phyloP scores from a whole-genome alignment of 352 stramenopile species.

The Phytopythium vexans region DNA sequence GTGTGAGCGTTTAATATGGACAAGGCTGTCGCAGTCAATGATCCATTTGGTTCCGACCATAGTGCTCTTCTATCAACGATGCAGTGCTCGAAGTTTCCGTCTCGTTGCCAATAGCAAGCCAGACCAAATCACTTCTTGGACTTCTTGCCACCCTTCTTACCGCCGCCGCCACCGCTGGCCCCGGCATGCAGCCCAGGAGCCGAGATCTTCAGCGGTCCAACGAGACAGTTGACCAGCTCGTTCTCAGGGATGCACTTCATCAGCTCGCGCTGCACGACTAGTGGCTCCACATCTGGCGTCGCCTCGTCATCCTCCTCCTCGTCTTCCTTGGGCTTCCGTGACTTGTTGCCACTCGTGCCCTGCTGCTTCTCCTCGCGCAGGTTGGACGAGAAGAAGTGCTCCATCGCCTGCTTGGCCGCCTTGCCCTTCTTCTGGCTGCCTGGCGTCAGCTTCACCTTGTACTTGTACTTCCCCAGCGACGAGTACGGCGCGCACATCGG shows the following conservation, averaged over 20 bases:
- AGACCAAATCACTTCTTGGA: too few relatives aligned
- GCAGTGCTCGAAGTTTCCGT: too few relatives aligned
- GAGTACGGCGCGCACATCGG: conserved; percentile 90
- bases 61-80: too few relatives aligned
- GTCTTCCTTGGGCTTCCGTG: conserved; percentile 2
- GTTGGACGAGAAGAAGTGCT: conserved; percentile 76
- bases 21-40: too few relatives aligned
- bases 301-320: conserved; percentile 25
- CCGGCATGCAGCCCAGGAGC: conserved; percentile 56
- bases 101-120: too few relatives aligned
- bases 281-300: conserved; percentile 53
- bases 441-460: conserved; percentile 91
- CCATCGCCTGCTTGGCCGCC: conserved; percentile 82
- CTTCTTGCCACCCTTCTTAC: conserved; percentile 43
- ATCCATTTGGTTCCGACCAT: too few relatives aligned
- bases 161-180: conserved; percentile 7
- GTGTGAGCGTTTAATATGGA: too few relatives aligned
- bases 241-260: conserved; percentile 89
- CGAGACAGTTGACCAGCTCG: conserved; percentile 88
- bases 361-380: conserved; percentile 65
- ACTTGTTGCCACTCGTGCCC: conserved; percentile 8
- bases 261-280: conserved; percentile 81
- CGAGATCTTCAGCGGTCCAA: conserved; percentile 89
- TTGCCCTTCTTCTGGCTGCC: conserved; percentile 91
- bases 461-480: conserved; percentile 86